These are phyloP conservation scores for Claviceps africana DNA, from an alignment of 2,329 filamentous ascomycete genomes.

Conservation along the genomic window DNA sequence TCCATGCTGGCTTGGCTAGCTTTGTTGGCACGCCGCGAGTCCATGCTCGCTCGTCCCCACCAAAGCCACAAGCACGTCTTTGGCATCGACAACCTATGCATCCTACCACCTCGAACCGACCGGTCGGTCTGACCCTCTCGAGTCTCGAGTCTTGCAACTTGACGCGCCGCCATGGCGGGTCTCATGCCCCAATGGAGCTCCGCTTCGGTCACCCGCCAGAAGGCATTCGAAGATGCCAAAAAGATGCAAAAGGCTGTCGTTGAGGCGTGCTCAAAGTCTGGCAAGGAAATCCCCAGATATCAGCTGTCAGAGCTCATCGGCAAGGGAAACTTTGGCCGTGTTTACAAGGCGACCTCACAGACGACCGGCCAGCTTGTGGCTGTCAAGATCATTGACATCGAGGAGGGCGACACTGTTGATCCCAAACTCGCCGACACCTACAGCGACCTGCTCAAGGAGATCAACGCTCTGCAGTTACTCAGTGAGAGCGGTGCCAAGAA, in stretches of 20 bases:
- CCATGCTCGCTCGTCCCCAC: background rate
- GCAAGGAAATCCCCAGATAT: slow-evolving; percentile 49
- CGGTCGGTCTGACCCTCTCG: background rate
- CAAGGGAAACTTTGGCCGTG: slow-evolving; percentile 60
- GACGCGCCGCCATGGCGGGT: slow-evolving; percentile 22
- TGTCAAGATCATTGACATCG: slow-evolving; percentile 74
- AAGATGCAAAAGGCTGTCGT: slow-evolving; percentile 53
- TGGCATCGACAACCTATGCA: background rate
- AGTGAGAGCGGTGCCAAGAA: slow-evolving; percentile 63
- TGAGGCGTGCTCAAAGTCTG: slow-evolving; percentile 45
- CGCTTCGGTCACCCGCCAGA: slow-evolving; percentile 36
- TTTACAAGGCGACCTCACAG: slow-evolving; percentile 48
- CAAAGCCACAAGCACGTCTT: background rate
- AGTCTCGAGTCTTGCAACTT: background rate
- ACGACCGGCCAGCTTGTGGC: slow-evolving; percentile 45
- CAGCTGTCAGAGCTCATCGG: slow-evolving; percentile 60
- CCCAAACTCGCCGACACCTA: slow-evolving; percentile 53
- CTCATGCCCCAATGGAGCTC: slow-evolving; percentile 29
- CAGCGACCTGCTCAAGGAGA: slow-evolving; percentile 55
- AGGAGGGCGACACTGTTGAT: slow-evolving; percentile 56
- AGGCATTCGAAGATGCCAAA: slow-evolving; percentile 54
- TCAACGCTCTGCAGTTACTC: slow-evolving; percentile 55
- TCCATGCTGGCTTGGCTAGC: background rate
- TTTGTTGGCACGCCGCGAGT: background rate
- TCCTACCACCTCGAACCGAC: background rate